Evolutionary conservation across 1,284 basidiomycete genomes (phyloP), one percentile per base, ranked within the genome.

Genomic region (Schizophyllum amplum): DNA sequence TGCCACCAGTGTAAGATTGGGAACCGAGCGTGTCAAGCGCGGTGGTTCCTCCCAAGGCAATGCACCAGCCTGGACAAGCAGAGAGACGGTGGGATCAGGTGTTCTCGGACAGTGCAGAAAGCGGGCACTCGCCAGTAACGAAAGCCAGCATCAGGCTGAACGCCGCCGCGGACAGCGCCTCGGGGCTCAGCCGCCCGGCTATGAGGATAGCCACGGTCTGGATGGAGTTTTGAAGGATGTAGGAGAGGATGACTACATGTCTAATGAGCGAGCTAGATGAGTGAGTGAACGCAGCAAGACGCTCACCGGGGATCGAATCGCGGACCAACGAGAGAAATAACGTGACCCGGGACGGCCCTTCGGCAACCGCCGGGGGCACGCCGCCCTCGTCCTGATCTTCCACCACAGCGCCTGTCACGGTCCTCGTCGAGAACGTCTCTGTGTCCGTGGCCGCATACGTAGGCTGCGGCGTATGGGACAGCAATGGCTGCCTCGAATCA

Each of bases 21-120:
- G 87, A 90, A 47, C 86, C 87, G 56, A 89, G 73, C 0, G 87
- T 90, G 68, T 90, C 87, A 26, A 90, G 73, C 7, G 87, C 87
- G 1, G 87, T 90, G 1, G 86, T 86, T 20, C 87, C 87, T 11
- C 87, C 87, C 21, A 90, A 75, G 4, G 86, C 87, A 57, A 90
- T 75, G 64, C 82, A 84, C 84, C 86, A 87, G 22, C 86, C 86
- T 87, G 63, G 61, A 64, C 59, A 61, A 56, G 64, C 67, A 63
- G 65, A 42, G 33, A 42, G 33, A 17, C 33, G 33, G 73, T 83
- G 79, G 78, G 81, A 83, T 76, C 76, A 72, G 68, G 62, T 64
- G 65, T 61, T 60, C 57, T 42, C 33, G 57, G 54, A 58, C 17
- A 52, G 52, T 63, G 59, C 56, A 63, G 59, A 62, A 53, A 62